Evolutionary conservation across 116 monocot species (phyloP), one percentile per base, ranked within the genome.

Genomic region (Zostera marina): DNA sequence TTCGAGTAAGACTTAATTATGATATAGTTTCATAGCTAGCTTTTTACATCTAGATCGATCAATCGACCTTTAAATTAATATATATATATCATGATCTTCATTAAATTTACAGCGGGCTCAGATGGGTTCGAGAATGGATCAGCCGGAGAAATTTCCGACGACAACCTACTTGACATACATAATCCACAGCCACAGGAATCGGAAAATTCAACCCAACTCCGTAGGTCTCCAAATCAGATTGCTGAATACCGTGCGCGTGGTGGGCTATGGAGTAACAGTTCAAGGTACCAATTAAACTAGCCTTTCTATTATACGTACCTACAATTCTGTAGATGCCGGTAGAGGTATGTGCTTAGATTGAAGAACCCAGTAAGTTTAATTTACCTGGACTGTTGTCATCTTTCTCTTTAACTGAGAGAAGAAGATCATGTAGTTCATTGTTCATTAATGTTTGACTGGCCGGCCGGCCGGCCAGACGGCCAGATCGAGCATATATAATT

Each of bases 61-160:
- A n/a, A n/a, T n/a, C n/a, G n/a, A n/a, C n/a, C n/a, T n/a, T n/a
- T n/a, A n/a, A n/a, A n/a, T n/a, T n/a, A n/a, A n/a, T n/a, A n/a
- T n/a, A 6, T 49, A 22, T 16, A 25, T 60, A 25, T 22, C 26
- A 25, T 12, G 13, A 14, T 47, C 52, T 23, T 41, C 44, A 12
- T 11, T n/a, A n/a, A n/a, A n/a, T n/a, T 45, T 52, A 5, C 44
- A 81, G 87, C 68, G 3, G 77, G 77, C 61, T 67, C 73, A 42
- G 91, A 91, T 69, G 85, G 82, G 21, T 76, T 82, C 64, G 85
- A 91, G 70, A 85, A 79, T 57, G 91, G 81, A 11, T 85, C 81
- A 7, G 58, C 77, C 6, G 79, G 82, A 20, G 85, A 91, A 61
- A 60, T 81, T 45, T 85, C 79, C 0, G 91, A 91, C 45, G 91